Base-by-base conservation (phyloP, 2,329 filamentous ascomycete species). In the Fusarium brevicatenulatum region DNA sequence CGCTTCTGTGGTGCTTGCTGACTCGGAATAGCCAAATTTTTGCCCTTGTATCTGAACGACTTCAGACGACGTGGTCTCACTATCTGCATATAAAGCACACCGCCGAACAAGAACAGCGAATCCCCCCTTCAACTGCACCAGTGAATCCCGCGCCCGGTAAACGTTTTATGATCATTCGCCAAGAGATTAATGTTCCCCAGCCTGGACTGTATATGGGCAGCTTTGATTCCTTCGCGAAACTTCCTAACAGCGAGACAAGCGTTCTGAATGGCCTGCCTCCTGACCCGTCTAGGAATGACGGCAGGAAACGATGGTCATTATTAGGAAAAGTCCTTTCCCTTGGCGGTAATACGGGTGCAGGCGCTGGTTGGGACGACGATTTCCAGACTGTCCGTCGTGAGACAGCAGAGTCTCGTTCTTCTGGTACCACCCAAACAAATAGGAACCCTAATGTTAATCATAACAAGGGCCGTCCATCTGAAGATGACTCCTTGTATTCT, bases 161-260 rank as follows among this genome's bases (percentile, higher is more conserved):
- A 77, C 89, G 93, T 69, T 93, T 98, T 68, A 90, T 97, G 81
- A 97, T 98, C 76, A 92, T 97, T 73, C 91, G 94, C 64, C 95
- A 93, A 71, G 95, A 97, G 68, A 77, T 87, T 28, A 84, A 83
- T 49, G 76, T 80, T 9, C 80, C 84, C 2, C 87, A 88, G 68
- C 82, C 83, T 6, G 86, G 86, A 11, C 80, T 89, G 13, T 82
- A 85, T 63, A 77, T 86, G 54, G 85, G 71, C 11, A 73, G 85
- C 21, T 89, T 89, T 66, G 87, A 89, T 76, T 81, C 84, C 0
- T 83, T 85, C 68, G 73, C 81, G 40, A 77, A 81, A 74, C 65
- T 73, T 25, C 68, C 77, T 11, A 74, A 74, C 36, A 73, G 66
- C 21, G 76, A 78, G 5, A 68, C 70, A 13, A 53, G 76, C 2